A percentile compares a stretch with the other conserved stretches of the same genome.
Conservation (phyloP, 768 basidiomycete genomes). For the Hericium erinaceus region DNA sequence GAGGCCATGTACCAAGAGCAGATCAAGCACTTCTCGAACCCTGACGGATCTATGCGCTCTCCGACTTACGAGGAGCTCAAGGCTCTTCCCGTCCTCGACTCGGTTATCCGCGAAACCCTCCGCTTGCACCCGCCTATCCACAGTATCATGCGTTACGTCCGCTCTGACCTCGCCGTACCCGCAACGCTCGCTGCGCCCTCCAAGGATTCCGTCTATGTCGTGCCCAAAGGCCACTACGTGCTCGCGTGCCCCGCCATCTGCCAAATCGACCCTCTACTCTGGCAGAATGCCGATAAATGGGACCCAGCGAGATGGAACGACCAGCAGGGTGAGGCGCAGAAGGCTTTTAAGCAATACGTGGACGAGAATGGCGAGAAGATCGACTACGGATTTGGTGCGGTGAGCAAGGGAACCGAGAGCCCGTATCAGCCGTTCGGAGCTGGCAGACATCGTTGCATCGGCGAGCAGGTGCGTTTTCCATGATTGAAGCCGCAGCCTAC, state of each 20-base stretch:
- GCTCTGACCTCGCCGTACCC: conserved; percentile 78
- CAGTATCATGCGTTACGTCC: conserved; percentile 89
- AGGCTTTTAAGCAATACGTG: conserved; percentile 65
- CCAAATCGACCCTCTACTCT: conserved; percentile 78
- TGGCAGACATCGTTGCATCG: conserved; percentile 90
- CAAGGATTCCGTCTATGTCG: conserved; percentile 65
- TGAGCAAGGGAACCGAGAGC: conserved; percentile 93
- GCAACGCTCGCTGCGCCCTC: conserved; percentile 69
- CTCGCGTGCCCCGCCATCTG: conserved; percentile 83
- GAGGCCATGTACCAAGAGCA: conserved; percentile 87
- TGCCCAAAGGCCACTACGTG: conserved; percentile 86
- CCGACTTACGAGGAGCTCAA: conserved; percentile 85
- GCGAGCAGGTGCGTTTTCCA: conserved; percentile 53
- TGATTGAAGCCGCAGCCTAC: not conserved
- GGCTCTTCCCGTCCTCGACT: conserved; percentile 73
- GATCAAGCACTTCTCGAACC: conserved; percentile 64
- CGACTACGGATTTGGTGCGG: conserved; percentile 92
- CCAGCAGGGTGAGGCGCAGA: conserved; percentile 69
- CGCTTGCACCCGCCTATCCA: conserved; percentile 94
- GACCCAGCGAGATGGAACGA: conserved; percentile 83
- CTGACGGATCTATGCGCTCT: conserved; percentile 70
- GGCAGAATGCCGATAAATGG: conserved; percentile 67
- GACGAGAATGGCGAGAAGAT: conserved; percentile 81
- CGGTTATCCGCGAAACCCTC: conserved; percentile 88
- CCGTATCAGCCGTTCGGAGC: conserved; percentile 98